Percentiles rank a stretch among this genome's conserved stretches.
phyloP scores from a whole-genome alignment of 2,329 filamentous ascomycete genomes.

The Colletotrichum musae region DNA sequence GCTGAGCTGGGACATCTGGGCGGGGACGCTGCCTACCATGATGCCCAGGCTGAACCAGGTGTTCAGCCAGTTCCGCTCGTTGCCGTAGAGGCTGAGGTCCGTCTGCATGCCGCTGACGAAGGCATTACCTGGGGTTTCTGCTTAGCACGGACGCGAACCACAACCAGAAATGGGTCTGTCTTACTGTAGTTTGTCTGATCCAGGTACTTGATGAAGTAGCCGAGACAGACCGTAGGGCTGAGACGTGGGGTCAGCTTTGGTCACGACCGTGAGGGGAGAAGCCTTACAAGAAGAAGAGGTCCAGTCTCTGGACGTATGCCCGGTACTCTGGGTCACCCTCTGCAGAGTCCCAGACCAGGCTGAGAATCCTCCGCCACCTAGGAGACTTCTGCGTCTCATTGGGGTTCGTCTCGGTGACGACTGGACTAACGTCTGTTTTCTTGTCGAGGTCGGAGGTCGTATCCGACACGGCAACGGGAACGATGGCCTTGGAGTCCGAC shows the following conservation, averaged over 20 bases:
- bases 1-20: slow-evolving; percentile 46
- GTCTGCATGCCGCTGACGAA: slow-evolving; percentile 48
- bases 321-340: slow-evolving; percentile 31
- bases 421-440: slow-evolving; percentile 7
- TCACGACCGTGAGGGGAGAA: background rate
- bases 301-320: slow-evolving; percentile 24
- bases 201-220: slow-evolving; percentile 43
- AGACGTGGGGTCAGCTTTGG: no score
- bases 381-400: background rate
- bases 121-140: slow-evolving; percentile 39
- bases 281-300: slow-evolving; percentile 30
- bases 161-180: background rate
- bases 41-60: slow-evolving; percentile 45
- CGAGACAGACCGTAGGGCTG: slow-evolving; percentile 29
- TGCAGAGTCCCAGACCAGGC: slow-evolving; percentile 27
- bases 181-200: slow-evolving; percentile 50
- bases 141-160: background rate
- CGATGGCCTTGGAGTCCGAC: slow-evolving; percentile 14
- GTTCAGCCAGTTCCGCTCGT: slow-evolving; percentile 45
- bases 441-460: slow-evolving; percentile 12
- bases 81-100: slow-evolving; percentile 45
- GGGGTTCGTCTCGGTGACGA: background rate
- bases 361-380: slow-evolving; percentile 20
- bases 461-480: slow-evolving; percentile 14
- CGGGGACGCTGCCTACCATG: slow-evolving; percentile 46